These are phyloP conservation scores for Panicum hallii DNA, from an alignment of 202 grass and related monocot species.

Conservation along the genomic window DNA sequence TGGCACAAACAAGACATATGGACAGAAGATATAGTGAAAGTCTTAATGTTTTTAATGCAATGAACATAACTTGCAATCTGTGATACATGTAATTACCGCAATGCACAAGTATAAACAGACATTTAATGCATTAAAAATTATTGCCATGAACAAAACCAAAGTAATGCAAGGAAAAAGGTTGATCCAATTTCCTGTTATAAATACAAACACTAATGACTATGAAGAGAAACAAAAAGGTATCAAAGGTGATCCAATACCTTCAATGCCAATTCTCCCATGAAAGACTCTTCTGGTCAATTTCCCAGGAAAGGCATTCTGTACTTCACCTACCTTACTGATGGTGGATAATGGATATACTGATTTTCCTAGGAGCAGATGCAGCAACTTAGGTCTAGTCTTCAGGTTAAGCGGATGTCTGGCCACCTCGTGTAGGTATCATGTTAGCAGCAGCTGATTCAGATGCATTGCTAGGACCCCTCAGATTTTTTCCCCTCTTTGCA, in stretches of 20 bases:
- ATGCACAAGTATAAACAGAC: not conserved
- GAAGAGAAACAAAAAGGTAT: slow-evolving; percentile 43
- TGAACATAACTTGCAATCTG: not conserved
- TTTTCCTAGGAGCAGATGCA: not conserved
- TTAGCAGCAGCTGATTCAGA: not conserved
- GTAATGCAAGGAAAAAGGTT: not conserved
- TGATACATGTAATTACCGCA: not conserved
- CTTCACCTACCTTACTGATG: not conserved
- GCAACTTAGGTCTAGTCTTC: not conserved
- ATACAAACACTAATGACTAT: slow-evolving; percentile 32
- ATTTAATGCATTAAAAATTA: not conserved
- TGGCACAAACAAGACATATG: slow-evolving; percentile 26
- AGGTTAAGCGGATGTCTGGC: not conserved
- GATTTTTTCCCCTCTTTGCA: not conserved
- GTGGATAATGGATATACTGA: not conserved
- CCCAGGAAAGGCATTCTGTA: slow-evolving; percentile 87
- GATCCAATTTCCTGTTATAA: slow-evolving; percentile 15
- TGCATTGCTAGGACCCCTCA: not conserved
- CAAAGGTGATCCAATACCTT: slow-evolving; percentile 70
- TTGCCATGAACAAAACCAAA: not conserved
- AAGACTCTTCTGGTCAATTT: slow-evolving; percentile 81
- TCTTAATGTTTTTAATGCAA: not conserved
- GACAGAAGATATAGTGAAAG: not conserved
- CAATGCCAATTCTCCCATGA: slow-evolving; percentile 84
- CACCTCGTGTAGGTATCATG: not conserved